Conservation (phyloP, 2,329 filamentous ascomycete species). For the Cytospora paraplurivora region DNA sequence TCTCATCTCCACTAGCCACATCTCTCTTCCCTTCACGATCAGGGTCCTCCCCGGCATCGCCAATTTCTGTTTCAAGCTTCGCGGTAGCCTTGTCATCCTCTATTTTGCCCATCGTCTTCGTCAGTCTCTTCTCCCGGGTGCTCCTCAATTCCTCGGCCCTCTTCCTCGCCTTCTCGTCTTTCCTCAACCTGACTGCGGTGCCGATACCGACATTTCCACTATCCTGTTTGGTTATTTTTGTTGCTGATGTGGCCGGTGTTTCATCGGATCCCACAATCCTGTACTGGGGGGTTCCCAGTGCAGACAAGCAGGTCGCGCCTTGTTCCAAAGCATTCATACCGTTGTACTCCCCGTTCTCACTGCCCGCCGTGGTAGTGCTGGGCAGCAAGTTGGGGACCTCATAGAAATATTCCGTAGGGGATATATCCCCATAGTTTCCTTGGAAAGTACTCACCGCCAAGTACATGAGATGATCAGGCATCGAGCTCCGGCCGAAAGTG, state of each 20-base stretch:
- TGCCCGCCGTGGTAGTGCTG: slow-evolving; percentile 5
- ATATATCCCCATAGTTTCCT: not conserved
- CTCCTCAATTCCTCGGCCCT: slow-evolving; percentile 26
- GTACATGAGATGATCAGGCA: not conserved
- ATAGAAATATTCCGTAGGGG: not conserved
- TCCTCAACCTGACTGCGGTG: slow-evolving; percentile 37
- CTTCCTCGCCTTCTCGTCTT: slow-evolving; percentile 37
- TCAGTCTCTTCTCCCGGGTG: slow-evolving; percentile 20
- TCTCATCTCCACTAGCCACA: too few species aligned
- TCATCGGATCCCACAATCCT: slow-evolving; percentile 19
- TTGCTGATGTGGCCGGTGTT: not conserved
- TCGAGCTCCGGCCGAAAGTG: slow-evolving; percentile 12
- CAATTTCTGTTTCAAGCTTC: not conserved
- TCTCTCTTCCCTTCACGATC: not conserved
- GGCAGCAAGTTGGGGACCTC: not conserved
- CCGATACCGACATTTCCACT: slow-evolving; percentile 34
- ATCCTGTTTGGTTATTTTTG: slow-evolving; percentile 23
- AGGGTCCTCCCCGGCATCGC: slow-evolving; percentile 1
- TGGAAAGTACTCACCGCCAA: not conserved
- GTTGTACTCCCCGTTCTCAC: slow-evolving; percentile 5
- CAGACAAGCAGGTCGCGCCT: slow-evolving; percentile 27
- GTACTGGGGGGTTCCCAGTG: slow-evolving; percentile 21
- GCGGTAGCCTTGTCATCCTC: not conserved
- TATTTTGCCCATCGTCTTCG: slow-evolving; percentile 6
- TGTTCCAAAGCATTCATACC: not conserved